Conservation (phyloP, 2,329 filamentous ascomycete genomes). For the Ceratocystis lukuohia region DNA sequence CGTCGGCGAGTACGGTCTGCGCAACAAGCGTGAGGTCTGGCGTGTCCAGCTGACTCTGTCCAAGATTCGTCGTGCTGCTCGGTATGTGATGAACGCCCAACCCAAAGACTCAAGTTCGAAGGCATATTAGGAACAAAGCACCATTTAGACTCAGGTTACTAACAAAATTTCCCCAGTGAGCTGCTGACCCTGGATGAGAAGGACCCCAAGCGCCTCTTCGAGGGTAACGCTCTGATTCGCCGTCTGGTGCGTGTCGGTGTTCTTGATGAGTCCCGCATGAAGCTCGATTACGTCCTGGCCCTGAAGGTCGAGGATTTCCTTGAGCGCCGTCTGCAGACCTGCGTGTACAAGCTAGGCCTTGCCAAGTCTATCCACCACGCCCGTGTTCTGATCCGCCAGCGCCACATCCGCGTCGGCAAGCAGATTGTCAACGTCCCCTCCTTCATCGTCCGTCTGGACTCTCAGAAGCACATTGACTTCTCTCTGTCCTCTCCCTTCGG, state of each 20-base stretch:
- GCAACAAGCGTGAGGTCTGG: slow-evolving; percentile 99
- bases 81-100: slow-evolving; percentile 42
- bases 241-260: slow-evolving; percentile 99
- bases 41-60: slow-evolving; percentile 98
- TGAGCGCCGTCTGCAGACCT: slow-evolving; percentile 98
- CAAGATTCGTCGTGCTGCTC: slow-evolving; percentile 99
- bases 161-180: slow-evolving; percentile 49
- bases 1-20: slow-evolving; percentile 98
- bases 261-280: slow-evolving; percentile 99
- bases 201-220: slow-evolving; percentile 99
- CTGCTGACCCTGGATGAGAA: slow-evolving; percentile 99
- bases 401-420: slow-evolving; percentile 99
- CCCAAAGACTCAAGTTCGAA: not conserved
- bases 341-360: slow-evolving; percentile 99
- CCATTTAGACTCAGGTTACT: not conserved
- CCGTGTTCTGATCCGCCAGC: slow-evolving; percentile 98
- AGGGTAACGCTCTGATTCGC: slow-evolving; percentile 99
- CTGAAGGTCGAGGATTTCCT: slow-evolving; percentile 99
- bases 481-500: slow-evolving; percentile 93
- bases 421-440: slow-evolving; percentile 99
- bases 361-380: slow-evolving; percentile 99
- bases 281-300: slow-evolving; percentile 99
- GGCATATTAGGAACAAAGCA: not conserved
- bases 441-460: slow-evolving; percentile 99
- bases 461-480: slow-evolving; percentile 99